phyloP scores from a whole-genome alignment of 768 basidiomycete genomes.

The Lentinula lateritia region DNA sequence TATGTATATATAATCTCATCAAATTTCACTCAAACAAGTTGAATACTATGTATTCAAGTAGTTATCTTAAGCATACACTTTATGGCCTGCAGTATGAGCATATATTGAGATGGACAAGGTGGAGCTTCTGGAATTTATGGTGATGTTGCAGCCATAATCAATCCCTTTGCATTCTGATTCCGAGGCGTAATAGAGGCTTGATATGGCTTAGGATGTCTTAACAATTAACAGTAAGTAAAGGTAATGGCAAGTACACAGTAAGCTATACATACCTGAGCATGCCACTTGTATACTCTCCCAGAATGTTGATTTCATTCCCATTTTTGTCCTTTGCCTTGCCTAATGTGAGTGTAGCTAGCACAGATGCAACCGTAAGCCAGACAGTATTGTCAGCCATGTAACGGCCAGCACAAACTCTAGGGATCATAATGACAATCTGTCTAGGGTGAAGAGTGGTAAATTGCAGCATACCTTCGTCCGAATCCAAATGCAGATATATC shows the following conservation, averaged over 20 bases:
- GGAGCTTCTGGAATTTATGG: not conserved
- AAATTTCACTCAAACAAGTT: too few relatives aligned
- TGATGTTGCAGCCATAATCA: not conserved
- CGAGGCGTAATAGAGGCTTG: not conserved
- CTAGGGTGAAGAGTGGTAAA: too few relatives aligned
- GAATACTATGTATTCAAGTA: too few relatives aligned
- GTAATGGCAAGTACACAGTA: not conserved
- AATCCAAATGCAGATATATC: conserved; percentile 1
- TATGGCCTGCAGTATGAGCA: too few relatives aligned
- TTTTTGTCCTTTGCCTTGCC: conserved; percentile 14
- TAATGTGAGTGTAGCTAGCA: conserved; percentile 27
- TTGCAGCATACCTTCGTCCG: not conserved
- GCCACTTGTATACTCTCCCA: not conserved
- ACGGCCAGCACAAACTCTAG: conserved; percentile 29
- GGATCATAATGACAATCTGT: not conserved
- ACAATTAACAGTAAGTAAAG: not conserved
- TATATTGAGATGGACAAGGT: too few relatives aligned
- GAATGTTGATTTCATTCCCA: conserved; percentile 7
- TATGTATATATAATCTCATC: too few relatives aligned
- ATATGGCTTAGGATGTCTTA: not conserved
- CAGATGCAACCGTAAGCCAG: conserved; percentile 24
- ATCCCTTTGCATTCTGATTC: not conserved
- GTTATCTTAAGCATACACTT: too few relatives aligned
- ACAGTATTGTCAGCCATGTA: conserved; percentile 25
- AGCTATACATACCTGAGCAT: not conserved